These are phyloP conservation scores for Dryadomyces quercivorus DNA, from an alignment of 2,329 filamentous ascomycete genomes.

Conservation along the genomic window DNA sequence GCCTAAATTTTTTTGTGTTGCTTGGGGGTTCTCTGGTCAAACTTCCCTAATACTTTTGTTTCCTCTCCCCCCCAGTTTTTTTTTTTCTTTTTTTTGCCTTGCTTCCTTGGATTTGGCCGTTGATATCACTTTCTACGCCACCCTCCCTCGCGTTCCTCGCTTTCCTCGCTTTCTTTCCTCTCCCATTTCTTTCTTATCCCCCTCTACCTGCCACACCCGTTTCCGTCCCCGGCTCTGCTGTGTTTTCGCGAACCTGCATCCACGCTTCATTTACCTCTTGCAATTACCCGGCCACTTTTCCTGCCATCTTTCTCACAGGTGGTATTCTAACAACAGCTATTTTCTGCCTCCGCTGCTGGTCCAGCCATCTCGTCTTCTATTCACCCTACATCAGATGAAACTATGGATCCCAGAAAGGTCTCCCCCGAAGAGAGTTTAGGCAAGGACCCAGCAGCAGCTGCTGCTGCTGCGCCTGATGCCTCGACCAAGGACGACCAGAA, in stretches of 20 bases:
- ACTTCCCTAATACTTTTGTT: background rate
- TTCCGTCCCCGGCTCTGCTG: background rate
- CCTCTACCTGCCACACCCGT: background rate
- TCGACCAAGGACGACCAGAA: background rate
- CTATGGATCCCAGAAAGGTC: background rate
- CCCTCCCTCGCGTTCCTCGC: background rate
- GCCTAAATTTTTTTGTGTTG: conserved; percentile 1
- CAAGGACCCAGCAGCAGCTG: background rate
- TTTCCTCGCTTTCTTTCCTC: background rate
- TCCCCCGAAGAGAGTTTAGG: background rate
- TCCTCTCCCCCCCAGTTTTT: background rate
- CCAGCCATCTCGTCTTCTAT: background rate
- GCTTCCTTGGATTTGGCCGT: no score
- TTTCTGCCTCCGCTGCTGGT: background rate
- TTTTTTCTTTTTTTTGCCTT: background rate
- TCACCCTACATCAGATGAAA: background rate
- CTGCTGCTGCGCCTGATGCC: no score
- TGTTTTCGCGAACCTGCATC: background rate
- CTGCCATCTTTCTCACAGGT: background rate
- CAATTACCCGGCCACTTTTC: background rate
- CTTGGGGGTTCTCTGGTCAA: background rate
- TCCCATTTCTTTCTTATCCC: background rate
- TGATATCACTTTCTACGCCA: background rate
- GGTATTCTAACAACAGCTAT: background rate
- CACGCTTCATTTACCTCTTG: background rate